Evolutionary conservation across 2,329 filamentous ascomycete genomes (phyloP).

Genomic region (Alternaria sp.): DNA sequence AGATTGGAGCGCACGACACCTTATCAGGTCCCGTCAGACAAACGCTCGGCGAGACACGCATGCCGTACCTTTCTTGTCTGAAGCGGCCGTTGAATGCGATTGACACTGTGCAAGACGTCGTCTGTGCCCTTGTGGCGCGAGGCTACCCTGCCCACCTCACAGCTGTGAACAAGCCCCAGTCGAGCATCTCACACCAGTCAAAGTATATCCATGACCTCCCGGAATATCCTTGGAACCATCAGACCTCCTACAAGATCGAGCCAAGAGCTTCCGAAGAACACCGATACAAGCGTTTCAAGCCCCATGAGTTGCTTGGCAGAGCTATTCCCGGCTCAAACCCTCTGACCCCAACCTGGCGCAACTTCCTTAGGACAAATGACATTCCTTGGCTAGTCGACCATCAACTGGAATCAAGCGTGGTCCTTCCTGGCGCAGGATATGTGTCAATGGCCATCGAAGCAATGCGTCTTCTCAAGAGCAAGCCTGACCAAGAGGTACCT

Average conservation of each 20-base stretch:
- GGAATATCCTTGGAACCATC: not conserved
- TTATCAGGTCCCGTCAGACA: constrained; percentile 51
- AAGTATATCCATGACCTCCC: not conserved
- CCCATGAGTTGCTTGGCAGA: constrained; percentile 29
- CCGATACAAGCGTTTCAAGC: not conserved
- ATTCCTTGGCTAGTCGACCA: constrained; percentile 57
- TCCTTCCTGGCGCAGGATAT: constrained; percentile 56
- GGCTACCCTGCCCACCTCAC: constrained; percentile 15
- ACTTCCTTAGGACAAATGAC: constrained; percentile 48
- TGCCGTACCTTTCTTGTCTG: constrained; percentile 11
- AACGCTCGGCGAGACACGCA: constrained; percentile 30
- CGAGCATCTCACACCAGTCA: not conserved
- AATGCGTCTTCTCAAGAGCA: not conserved
- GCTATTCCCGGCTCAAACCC: not conserved
- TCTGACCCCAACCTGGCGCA: constrained; percentile 50
- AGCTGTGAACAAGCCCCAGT: constrained; percentile 11
- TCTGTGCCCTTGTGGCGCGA: constrained; percentile 16
- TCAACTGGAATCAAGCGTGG: constrained; percentile 35
- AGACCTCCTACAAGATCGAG: not conserved
- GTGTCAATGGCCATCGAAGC: constrained; percentile 54
- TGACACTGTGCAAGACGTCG: constrained; percentile 14
- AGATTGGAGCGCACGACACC: constrained; percentile 44
- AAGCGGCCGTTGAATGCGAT: constrained; percentile 16
- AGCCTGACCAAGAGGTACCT: not conserved
- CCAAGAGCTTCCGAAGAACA: constrained; percentile 1